phyloP scores from a whole-genome alignment of 371 early-diverging fungal genomes.

The Actinomortierella ambigua region DNA sequence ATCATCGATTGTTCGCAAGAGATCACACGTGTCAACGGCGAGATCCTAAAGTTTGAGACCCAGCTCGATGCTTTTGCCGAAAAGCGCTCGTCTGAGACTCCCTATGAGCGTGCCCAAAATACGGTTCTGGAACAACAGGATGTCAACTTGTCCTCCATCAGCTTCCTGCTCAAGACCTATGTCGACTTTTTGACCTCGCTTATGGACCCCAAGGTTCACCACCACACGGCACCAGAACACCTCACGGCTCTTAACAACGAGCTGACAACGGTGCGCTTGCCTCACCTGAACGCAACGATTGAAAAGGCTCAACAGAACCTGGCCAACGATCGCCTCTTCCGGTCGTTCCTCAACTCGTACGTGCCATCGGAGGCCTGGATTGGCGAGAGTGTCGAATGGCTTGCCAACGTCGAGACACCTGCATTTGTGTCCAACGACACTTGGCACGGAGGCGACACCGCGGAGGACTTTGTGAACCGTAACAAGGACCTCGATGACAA shows the following conservation, averaged over 20 bases:
- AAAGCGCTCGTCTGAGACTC: slow-evolving; percentile 32
- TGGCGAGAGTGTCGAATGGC: slow-evolving; percentile 43
- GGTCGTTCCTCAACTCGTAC: slow-evolving; percentile 30
- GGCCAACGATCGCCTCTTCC: slow-evolving; percentile 34
- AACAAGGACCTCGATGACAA: slow-evolving; percentile 19
- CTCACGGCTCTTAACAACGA: slow-evolving; percentile 39
- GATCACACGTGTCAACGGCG: slow-evolving; percentile 37
- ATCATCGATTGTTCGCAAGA: slow-evolving; percentile 48
- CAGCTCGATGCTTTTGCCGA: slow-evolving; percentile 35
- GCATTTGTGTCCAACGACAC: slow-evolving; percentile 27
- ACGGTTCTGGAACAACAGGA: slow-evolving; percentile 37
- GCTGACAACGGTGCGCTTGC: slow-evolving; percentile 29
- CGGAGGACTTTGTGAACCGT: slow-evolving; percentile 26
- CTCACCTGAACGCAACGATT: slow-evolving; percentile 25
- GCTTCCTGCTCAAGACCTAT: slow-evolving; percentile 41
- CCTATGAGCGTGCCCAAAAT: slow-evolving; percentile 34
- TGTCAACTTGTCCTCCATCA: slow-evolving; percentile 34
- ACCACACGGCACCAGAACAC: slow-evolving; percentile 35
- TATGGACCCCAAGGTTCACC: slow-evolving; percentile 41
- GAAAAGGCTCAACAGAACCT: slow-evolving; percentile 37
- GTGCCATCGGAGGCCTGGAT: slow-evolving; percentile 40
- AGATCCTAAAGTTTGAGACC: slow-evolving; percentile 33
- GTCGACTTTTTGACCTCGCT: slow-evolving; percentile 41
- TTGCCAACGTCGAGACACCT: slow-evolving; percentile 36
- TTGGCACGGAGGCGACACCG: slow-evolving; percentile 32